Conservation (phyloP, 2,329 filamentous ascomycete genomes). For the Keithomyces neogunnii region DNA sequence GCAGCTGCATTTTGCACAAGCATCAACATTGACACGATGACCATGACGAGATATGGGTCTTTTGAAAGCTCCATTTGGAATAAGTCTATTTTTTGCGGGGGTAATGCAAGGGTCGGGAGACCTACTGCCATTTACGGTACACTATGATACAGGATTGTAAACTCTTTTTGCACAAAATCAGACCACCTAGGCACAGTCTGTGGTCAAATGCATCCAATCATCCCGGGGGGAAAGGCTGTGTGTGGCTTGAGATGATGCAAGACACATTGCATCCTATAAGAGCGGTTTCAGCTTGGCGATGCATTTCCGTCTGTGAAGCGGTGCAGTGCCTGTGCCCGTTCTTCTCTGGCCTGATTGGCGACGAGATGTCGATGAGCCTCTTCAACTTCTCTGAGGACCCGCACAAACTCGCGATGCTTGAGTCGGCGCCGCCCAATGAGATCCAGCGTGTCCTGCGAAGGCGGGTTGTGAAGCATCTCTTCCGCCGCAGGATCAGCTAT, state of each 20-base stretch:
- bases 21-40: neutral
- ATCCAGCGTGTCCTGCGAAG: constrained; percentile 2
- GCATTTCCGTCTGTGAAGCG: constrained; percentile 2
- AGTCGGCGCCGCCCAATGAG: constrained; percentile 14
- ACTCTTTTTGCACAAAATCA: no score
- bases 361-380: constrained; percentile 10
- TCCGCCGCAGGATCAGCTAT: constrained; percentile 45
- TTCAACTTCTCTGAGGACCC: constrained; percentile 23
- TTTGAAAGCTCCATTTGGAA: no score
- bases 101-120: no score
- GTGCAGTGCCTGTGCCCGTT: constrained; percentile 9
- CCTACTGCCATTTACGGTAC: neutral
- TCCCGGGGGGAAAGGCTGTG: no score
- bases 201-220: no score
- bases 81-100: no score
- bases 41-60: neutral
- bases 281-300: neutral
- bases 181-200: no score
- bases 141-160: neutral
- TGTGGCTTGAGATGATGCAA: no score
- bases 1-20: no score
- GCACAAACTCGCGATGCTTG: constrained; percentile 23
- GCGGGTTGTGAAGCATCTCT: constrained; percentile 15
- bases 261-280: neutral
- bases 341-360: constrained; percentile 8